Conservation (phyloP, 352 stramenopile genomes). For the Paralagenidium karlingii region DNA sequence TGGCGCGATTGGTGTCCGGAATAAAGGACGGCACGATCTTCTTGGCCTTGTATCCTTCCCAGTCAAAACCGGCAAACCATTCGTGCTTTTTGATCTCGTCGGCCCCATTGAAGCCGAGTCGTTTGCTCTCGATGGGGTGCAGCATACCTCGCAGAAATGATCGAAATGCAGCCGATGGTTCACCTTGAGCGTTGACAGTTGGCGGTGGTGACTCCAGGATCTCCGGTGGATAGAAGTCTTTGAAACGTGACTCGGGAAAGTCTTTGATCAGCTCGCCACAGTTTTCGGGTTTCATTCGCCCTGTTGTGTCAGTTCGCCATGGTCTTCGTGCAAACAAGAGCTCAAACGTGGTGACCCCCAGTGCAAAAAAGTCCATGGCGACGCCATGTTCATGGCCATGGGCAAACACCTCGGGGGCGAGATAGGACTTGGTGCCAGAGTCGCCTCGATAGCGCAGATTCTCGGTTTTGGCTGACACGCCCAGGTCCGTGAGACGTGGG, state of each 20-base stretch:
- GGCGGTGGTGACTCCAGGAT: conserved; percentile 15
- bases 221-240: conserved; percentile 38
- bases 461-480: conserved; percentile 41
- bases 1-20: neutral
- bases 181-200: no score
- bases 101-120: conserved; percentile 20
- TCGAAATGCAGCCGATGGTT: conserved; percentile 14
- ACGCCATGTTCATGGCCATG: conserved; percentile 36
- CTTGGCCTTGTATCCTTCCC: conserved; percentile 21
- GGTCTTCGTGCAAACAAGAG: conserved; percentile 29
- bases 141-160: conserved; percentile 33
- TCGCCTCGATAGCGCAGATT: conserved; percentile 28
- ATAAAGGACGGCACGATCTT: conserved; percentile 5
- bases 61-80: conserved; percentile 44
- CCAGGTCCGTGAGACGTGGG: conserved; percentile 56
- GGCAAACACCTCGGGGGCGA: conserved; percentile 58
- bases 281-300: conserved; percentile 17
- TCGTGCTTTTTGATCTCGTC: conserved; percentile 38
- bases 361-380: conserved; percentile 45
- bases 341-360: conserved; percentile 44
- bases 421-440: conserved; percentile 54
- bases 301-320: no score
- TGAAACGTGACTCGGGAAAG: conserved; percentile 12
- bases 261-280: conserved; percentile 11
- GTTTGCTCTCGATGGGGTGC: conserved; percentile 25